Evolutionary conservation across 768 basidiomycete species (phyloP).

Genomic region (Amanita muscaria): DNA sequence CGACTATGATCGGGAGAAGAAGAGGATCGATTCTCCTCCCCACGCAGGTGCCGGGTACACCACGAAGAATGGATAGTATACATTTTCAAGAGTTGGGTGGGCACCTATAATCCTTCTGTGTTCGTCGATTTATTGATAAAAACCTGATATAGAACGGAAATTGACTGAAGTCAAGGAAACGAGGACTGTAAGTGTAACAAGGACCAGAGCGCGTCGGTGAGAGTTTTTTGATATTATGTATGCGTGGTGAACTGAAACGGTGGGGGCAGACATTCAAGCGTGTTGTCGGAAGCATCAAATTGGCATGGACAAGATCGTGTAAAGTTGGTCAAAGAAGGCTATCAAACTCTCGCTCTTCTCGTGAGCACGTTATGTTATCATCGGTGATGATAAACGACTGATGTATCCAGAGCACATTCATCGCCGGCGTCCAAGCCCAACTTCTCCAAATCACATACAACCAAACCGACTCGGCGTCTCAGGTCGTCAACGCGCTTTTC

Average conservation of each 20-base stretch:
- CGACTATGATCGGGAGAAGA: no score
- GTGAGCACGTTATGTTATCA: not conserved
- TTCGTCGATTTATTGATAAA: no score
- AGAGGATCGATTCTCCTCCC: no score
- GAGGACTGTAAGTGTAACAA: not conserved
- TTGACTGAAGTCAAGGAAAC: not conserved
- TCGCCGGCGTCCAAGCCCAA: constrained; percentile 6
- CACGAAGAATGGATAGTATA: no score
- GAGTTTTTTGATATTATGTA: no score
- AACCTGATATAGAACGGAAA: not conserved
- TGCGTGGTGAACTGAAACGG: no score
- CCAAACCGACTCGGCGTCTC: not conserved
- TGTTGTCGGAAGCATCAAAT: not conserved
- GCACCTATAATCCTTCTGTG: no score
- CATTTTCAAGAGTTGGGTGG: no score
- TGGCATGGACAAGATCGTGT: not conserved
- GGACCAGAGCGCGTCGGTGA: no score
- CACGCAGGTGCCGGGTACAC: no score
- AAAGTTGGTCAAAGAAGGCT: constrained; percentile 1
- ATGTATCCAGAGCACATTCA: not conserved
- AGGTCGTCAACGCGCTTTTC: constrained; percentile 5
- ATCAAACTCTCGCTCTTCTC: not conserved
- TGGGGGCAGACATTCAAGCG: not conserved
- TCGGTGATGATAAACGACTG: not conserved
- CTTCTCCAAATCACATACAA: not conserved